Conservation (phyloP, 2,329 filamentous ascomycete genomes). For the Simplicillium sp. region DNA sequence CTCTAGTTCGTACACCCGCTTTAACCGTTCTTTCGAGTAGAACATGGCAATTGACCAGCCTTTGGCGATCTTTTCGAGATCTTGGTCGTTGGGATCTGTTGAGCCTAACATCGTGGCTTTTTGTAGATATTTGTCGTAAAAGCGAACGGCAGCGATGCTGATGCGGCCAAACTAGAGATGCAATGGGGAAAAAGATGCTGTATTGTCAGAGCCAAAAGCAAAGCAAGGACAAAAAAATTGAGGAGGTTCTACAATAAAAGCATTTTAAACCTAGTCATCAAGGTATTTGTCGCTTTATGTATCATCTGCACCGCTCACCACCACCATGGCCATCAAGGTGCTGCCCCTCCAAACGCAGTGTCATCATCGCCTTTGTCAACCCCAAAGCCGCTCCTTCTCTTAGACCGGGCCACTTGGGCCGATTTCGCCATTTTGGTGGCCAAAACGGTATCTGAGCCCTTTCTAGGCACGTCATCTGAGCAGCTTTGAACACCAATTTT, state of each 20-base stretch:
- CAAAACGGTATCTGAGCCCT: too few species aligned
- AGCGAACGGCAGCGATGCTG: background rate
- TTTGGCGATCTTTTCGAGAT: constrained; percentile 24
- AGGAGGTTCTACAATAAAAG: background rate
- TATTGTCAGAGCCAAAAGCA: background rate
- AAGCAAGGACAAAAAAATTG: background rate
- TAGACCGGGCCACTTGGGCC: too few species aligned
- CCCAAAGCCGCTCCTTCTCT: too few species aligned
- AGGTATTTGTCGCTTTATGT: background rate
- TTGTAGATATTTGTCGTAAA: background rate
- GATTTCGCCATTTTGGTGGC: too few species aligned
- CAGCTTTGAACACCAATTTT: too few species aligned
- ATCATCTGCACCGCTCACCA: too few species aligned
- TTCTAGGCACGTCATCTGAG: too few species aligned
- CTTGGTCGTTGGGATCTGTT: constrained; percentile 11
- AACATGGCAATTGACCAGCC: constrained; percentile 27
- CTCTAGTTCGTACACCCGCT: constrained; percentile 20
- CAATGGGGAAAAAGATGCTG: background rate
- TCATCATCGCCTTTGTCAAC: background rate
- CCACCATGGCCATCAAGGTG: background rate
- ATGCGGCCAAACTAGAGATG: too few species aligned
- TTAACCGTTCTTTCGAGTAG: constrained; percentile 23
- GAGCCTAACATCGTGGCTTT: too few species aligned
- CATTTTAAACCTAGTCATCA: background rate
- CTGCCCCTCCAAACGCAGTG: background rate